A percentile compares a stretch with the other conserved stretches of the same genome.
phyloP scores from a whole-genome alignment of 2,329 filamentous ascomycete genomes.

The Penicillium glabrum region DNA sequence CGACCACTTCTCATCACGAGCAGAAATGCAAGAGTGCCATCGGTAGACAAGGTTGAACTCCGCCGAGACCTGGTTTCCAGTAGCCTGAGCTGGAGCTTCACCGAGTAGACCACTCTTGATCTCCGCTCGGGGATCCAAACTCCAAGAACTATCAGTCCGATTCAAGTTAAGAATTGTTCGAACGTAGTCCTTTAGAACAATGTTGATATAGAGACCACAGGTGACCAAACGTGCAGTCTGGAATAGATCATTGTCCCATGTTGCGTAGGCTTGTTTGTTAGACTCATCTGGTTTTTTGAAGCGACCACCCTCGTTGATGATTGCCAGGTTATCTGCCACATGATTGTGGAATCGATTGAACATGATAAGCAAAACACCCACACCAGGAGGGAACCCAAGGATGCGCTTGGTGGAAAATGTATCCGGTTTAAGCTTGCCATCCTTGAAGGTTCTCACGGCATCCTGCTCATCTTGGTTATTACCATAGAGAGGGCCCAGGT shows the following conservation, averaged over 20 bases:
- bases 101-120: slow-evolving; percentile 50
- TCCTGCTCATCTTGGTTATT: slow-evolving; percentile 64
- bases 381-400: slow-evolving; percentile 66
- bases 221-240: slow-evolving; percentile 57
- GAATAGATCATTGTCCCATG: slow-evolving; percentile 48
- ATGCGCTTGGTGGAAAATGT: slow-evolving; percentile 67
- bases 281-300: slow-evolving; percentile 58
- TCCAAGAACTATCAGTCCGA: slow-evolving; percentile 59
- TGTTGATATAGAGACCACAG: slow-evolving; percentile 58
- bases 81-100: slow-evolving; percentile 54
- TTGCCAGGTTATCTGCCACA: slow-evolving; percentile 60
- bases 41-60: slow-evolving; percentile 69
- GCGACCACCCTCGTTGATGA: slow-evolving; percentile 66
- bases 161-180: slow-evolving; percentile 63
- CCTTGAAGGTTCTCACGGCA: slow-evolving; percentile 61
- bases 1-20: slow-evolving; percentile 63
- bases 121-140: slow-evolving; percentile 62
- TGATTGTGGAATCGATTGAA: slow-evolving; percentile 72
- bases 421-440: slow-evolving; percentile 70
- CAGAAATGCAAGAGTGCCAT: slow-evolving; percentile 63
- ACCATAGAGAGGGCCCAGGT: slow-evolving; percentile 72
- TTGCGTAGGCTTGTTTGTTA: slow-evolving; percentile 35
- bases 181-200: slow-evolving; percentile 59
- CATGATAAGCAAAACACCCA: slow-evolving; percentile 66
- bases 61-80: slow-evolving; percentile 66